A percentile compares a stretch with the other conserved stretches of the same genome.
Evolutionary conservation across 1,284 basidiomycete genomes (phyloP).

Genomic region (Moesziomyces parantarcticus): DNA sequence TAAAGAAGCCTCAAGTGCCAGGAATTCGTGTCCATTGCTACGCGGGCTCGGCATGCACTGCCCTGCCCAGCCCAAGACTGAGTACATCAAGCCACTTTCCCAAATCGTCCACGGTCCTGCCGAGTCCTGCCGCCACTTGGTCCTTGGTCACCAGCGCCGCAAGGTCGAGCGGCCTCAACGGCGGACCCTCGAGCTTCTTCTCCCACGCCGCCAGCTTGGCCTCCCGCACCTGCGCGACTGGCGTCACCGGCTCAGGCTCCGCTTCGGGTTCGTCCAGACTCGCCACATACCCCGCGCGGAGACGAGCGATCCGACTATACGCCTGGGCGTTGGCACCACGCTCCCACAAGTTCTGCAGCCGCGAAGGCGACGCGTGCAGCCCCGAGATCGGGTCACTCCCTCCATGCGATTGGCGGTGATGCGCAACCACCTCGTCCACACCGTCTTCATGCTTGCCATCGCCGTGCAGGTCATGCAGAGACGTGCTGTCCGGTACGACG

Average conservation of each 20-base stretch:
- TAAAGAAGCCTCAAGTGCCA: too few species aligned
- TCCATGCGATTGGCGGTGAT: constrained; percentile 47
- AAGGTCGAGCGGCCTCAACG: constrained; percentile 78
- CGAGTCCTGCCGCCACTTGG: constrained; percentile 78
- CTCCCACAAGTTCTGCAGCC: constrained; percentile 35
- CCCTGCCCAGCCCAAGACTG: constrained; percentile 71
- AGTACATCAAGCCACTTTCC: constrained; percentile 82
- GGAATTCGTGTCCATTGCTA: too few species aligned
- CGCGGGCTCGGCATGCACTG: constrained; percentile 24
- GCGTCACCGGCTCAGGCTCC: too few species aligned
- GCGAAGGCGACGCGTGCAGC: constrained; percentile 10
- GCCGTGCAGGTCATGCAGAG: constrained; percentile 11
- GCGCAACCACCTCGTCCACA: constrained; percentile 24
- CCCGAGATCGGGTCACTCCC: constrained; percentile 47
- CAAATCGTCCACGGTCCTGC: constrained; percentile 81
- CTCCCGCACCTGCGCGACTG: too few species aligned
- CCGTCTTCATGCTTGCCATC: neutral
- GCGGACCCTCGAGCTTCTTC: constrained; percentile 54
- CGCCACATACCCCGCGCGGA: constrained; percentile 28
- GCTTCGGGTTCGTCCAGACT: too few species aligned
- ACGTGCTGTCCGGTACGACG: constrained; percentile 24
- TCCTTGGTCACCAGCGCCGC: constrained; percentile 74
- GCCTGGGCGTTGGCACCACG: constrained; percentile 23
- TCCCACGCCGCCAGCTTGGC: constrained; percentile 1
- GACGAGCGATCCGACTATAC: constrained; percentile 18